These are phyloP conservation scores for Aspergillus chevalieri DNA, from an alignment of 2,329 filamentous ascomycete species.

Conservation along the genomic window DNA sequence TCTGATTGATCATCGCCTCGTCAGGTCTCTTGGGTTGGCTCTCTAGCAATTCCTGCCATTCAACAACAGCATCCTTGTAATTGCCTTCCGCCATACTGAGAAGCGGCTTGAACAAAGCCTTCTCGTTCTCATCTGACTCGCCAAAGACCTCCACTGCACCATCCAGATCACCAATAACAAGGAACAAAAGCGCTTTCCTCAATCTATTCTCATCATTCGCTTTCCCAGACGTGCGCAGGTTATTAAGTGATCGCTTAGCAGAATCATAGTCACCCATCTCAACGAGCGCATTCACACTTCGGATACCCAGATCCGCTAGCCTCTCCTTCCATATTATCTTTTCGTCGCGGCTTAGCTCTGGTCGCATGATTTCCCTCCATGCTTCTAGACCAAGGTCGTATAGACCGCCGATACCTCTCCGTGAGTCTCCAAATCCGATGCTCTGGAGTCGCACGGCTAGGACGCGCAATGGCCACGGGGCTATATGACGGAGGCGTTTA, in stretches of 20 bases:
- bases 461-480: conserved; percentile 82
- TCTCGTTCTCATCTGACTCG: conserved; percentile 33
- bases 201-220: conserved; percentile 27
- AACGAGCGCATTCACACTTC: conserved; percentile 49
- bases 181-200: conserved; percentile 60
- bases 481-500: conserved; percentile 62
- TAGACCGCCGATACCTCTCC: conserved; percentile 80
- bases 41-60: conserved; percentile 53
- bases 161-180: conserved; percentile 71
- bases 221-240: conserved; percentile 39
- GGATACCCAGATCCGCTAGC: conserved; percentile 66
- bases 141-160: conserved; percentile 56
- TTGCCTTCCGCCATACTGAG: conserved; percentile 72
- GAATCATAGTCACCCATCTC: conserved; percentile 79
- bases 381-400: conserved; percentile 83
- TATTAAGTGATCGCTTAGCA: conserved; percentile 66
- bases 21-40: conserved; percentile 38
- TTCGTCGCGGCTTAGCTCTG: conserved; percentile 49
- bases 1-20: conserved; percentile 71
- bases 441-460: conserved; percentile 78
- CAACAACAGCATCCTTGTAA: conserved; percentile 57
- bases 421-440: conserved; percentile 75
- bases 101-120: conserved; percentile 50
- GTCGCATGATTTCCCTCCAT: conserved; percentile 52
- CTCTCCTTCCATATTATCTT: conserved; percentile 63